Evolutionary conservation across 2,329 filamentous ascomycete genomes (phyloP).

Genomic region (Lachnellula suecica): DNA sequence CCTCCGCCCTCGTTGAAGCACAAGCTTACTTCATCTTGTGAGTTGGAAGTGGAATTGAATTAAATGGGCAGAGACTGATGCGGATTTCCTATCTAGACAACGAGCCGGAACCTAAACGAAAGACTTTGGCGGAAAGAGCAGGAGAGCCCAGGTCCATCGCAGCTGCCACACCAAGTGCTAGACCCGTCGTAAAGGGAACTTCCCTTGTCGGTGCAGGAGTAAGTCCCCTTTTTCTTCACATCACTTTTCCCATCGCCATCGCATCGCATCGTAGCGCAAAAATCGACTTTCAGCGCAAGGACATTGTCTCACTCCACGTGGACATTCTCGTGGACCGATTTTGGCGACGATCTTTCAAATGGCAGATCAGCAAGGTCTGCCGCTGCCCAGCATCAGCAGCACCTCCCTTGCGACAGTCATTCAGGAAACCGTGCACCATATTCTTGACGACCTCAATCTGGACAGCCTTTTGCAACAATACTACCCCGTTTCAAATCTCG

Average conservation of each 20-base stretch:
- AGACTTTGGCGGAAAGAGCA: constrained; percentile 54
- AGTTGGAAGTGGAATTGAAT: not conserved
- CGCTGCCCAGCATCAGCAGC: too few relatives aligned
- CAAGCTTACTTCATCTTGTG: constrained; percentile 29
- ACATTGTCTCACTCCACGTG: too few relatives aligned
- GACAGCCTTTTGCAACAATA: too few relatives aligned
- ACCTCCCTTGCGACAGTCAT: too few relatives aligned
- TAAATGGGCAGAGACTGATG: constrained; percentile 7
- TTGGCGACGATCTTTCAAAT: too few relatives aligned
- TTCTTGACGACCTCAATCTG: too few relatives aligned
- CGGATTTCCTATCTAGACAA: constrained; percentile 40
- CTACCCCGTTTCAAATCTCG: too few relatives aligned
- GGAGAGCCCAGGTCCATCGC: constrained; percentile 47
- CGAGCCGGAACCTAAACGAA: constrained; percentile 60
- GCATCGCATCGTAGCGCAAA: too few relatives aligned
- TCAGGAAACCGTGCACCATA: too few relatives aligned
- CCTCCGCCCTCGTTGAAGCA: constrained; percentile 51
- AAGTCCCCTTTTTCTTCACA: constrained; percentile 13
- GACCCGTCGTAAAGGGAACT: constrained; percentile 34
- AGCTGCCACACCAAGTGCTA: constrained; percentile 41
- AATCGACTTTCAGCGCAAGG: too few relatives aligned
- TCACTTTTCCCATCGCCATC: not conserved
- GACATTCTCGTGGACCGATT: too few relatives aligned
- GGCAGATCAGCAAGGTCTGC: too few relatives aligned
- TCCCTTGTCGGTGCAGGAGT: constrained; percentile 25